Conservation (phyloP, 169 alveolate genomes). For the Cryptosporidium sp. region DNA sequence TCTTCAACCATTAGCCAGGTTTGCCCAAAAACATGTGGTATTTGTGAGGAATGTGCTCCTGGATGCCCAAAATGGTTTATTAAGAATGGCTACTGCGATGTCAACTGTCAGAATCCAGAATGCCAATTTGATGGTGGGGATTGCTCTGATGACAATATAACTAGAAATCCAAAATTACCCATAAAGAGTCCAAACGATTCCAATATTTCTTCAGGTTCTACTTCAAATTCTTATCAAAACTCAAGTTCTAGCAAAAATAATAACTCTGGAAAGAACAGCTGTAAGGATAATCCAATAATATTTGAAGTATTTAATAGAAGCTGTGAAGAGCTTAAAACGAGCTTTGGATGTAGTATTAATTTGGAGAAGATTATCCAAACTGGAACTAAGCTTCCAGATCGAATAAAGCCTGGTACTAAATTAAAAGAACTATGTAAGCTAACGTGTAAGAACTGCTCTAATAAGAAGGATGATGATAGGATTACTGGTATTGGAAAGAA, state of each 20-base stretch:
- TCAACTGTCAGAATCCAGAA: slow-evolving; percentile 78
- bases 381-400: neutral
- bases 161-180: neutral
- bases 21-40: slow-evolving; percentile 82
- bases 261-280: neutral
- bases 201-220: neutral
- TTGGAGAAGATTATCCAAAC: slow-evolving; percentile 1
- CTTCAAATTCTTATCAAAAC: neutral
- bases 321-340: slow-evolving; percentile 26
- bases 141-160: slow-evolving; percentile 45
- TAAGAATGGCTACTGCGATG: slow-evolving; percentile 79
- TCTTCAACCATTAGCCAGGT: slow-evolving; percentile 79
- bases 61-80: slow-evolving; percentile 82
- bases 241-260: neutral
- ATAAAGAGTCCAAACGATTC: neutral
- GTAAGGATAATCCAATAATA: neutral
- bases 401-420: slow-evolving; percentile 9
- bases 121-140: slow-evolving; percentile 82
- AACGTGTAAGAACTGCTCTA: slow-evolving; percentile 19
- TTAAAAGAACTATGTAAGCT: slow-evolving; percentile 23
- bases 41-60: slow-evolving; percentile 80
- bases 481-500: neutral
- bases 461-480: neutral
- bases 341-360: slow-evolving; percentile 13
- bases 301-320: slow-evolving; percentile 4